Conservation (phyloP, 495 filamentous ascomycete species). For the Penicillium robsamsonii region DNA sequence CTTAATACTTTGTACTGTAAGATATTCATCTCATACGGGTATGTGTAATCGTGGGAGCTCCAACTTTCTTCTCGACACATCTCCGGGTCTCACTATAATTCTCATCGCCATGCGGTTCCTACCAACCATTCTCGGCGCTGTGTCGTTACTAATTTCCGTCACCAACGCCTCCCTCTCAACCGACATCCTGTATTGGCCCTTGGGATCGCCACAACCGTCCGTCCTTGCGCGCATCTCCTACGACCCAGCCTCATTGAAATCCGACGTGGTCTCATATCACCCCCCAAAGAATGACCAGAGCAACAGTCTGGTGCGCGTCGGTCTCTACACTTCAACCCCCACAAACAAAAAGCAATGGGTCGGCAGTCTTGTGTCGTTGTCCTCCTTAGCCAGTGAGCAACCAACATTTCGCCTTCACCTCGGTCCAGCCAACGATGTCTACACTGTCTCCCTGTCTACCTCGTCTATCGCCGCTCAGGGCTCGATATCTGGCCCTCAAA, state of each 20-base stretch:
- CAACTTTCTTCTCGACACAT: not conserved
- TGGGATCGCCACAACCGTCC: conserved; percentile 35
- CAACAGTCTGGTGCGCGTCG: conserved; percentile 36
- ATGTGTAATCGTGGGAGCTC: not conserved
- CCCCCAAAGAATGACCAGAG: conserved; percentile 23
- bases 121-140: conserved; percentile 16
- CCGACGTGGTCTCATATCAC: conserved; percentile 37
- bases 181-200: conserved; percentile 45
- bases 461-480: conserved; percentile 7
- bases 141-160: conserved; percentile 18
- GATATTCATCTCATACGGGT: too few relatives aligned
- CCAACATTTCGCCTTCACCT: conserved; percentile 40
- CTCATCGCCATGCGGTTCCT: conserved; percentile 30
- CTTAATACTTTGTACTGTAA: too few relatives aligned
- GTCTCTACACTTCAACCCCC: conserved; percentile 32
- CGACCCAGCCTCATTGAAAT: conserved; percentile 31
- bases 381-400: conserved; percentile 26
- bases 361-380: conserved; percentile 36
- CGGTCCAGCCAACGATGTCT: conserved; percentile 34
- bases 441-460: conserved; percentile 34
- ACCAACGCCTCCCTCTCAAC: conserved; percentile 26
- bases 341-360: conserved; percentile 40
- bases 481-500: conserved; percentile 10
- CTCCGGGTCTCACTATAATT: not conserved
- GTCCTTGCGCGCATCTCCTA: conserved; percentile 43